phyloP scores from a whole-genome alignment of 345 rosid species.

The Populus simonii region DNA sequence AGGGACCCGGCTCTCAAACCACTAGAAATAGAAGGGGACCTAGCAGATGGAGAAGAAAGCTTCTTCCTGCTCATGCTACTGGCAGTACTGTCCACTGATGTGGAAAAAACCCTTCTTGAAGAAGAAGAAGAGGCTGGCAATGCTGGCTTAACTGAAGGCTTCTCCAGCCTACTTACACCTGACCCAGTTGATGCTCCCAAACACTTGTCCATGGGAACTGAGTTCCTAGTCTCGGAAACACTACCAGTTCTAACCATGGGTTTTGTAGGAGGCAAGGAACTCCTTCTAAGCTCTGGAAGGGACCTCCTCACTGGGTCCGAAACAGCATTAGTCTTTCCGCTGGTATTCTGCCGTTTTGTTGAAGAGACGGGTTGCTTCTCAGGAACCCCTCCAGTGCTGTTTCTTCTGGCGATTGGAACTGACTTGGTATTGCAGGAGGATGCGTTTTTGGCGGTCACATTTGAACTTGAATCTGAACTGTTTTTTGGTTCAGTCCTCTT shows the following conservation, averaged over 20 bases:
- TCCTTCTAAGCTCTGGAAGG: conserved; percentile 76
- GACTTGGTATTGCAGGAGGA: conserved; percentile 43
- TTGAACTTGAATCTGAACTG: conserved; percentile 35
- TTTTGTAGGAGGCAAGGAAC: conserved; percentile 68
- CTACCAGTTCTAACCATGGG: conserved; percentile 33
- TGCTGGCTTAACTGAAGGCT: conserved; percentile 48
- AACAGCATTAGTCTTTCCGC: conserved; percentile 37
- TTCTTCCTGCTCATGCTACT: conserved; percentile 59
- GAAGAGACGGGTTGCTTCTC: conserved; percentile 46
- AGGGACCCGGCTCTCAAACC: conserved; percentile 59
- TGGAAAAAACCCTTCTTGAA: conserved; percentile 51
- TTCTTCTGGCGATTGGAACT: conserved; percentile 59
- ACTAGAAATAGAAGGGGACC: conserved; percentile 66
- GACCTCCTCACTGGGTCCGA: conserved; percentile 64
- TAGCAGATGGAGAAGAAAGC: conserved; percentile 59
- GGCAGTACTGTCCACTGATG: conserved; percentile 59
- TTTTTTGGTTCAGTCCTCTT: conserved; percentile 50
- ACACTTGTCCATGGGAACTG: conserved; percentile 42
- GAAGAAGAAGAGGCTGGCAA: conserved; percentile 39
- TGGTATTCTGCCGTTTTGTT: conserved; percentile 23
- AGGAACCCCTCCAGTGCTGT: conserved; percentile 80
- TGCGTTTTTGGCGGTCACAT: conserved; percentile 41
- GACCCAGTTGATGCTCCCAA: conserved; percentile 51
- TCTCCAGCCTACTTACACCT: conserved; percentile 47
- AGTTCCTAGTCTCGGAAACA: conserved; percentile 51